Percentiles rank a stretch among this genome's conserved stretches.
Conservation (phyloP, 345 rosid species). For the Microthlaspi erraticum region DNA sequence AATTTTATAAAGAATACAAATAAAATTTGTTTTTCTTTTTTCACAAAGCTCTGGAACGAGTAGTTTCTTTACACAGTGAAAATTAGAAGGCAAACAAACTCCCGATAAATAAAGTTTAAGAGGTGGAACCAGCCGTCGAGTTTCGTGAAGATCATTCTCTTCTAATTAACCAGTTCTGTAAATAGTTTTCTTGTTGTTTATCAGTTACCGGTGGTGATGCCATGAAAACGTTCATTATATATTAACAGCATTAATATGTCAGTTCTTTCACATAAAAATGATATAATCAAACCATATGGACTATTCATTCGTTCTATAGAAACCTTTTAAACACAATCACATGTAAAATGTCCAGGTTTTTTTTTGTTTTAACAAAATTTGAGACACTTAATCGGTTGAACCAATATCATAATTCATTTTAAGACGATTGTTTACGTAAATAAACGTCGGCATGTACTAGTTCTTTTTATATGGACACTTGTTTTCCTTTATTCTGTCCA, state of each 20-base stretch:
- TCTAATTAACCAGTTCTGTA: neutral
- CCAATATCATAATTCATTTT: neutral
- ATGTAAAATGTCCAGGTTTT: neutral
- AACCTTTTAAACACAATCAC: neutral
- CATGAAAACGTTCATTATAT: neutral
- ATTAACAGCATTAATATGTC: neutral
- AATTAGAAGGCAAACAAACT: neutral
- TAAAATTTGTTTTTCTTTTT: neutral
- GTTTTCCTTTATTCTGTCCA: constrained; percentile 11
- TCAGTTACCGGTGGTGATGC: neutral
- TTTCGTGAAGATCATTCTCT: neutral
- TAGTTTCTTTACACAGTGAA: constrained; percentile 7
- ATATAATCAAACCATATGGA: constrained; percentile 12
- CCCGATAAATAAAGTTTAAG: too few species aligned
- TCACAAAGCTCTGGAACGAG: neutral
- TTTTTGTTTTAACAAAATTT: neutral
- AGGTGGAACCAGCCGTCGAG: neutral
- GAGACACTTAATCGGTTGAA: neutral
- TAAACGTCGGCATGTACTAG: constrained; percentile 22
- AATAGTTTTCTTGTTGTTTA: neutral
- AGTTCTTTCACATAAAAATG: neutral
- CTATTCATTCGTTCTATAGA: neutral
- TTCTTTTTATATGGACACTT: constrained; percentile 17
- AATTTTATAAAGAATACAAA: too few species aligned
- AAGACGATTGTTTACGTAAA: neutral